These are phyloP conservation scores for Gentiana straminea DNA, from an alignment of 257 asterid species.

Conservation along the genomic window DNA sequence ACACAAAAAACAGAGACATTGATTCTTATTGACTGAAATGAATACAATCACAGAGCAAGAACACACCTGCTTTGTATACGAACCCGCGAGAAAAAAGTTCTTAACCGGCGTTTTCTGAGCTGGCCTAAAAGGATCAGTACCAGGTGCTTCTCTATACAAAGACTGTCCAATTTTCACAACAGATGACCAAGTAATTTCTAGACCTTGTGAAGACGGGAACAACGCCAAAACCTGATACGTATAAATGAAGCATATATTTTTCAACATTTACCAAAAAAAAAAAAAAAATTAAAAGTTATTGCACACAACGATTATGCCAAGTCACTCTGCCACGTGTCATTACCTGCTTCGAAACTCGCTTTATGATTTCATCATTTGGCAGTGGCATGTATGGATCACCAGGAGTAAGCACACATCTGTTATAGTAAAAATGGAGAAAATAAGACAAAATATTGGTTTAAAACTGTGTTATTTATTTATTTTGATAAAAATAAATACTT, in stretches of 20 bases:
- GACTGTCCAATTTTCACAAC: slow-evolving; percentile 96
- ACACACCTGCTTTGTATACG: slow-evolving; percentile 89
- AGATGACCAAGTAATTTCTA: slow-evolving; percentile 89
- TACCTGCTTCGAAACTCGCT: slow-evolving; percentile 89
- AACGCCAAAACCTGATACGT: slow-evolving; percentile 62
- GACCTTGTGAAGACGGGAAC: slow-evolving; percentile 96
- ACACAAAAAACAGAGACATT: not conserved
- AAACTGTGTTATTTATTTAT: no score
- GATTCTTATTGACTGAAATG: not conserved
- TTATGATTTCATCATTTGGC: slow-evolving; percentile 73
- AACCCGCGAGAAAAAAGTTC: slow-evolving; percentile 95
- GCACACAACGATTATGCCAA: no score
- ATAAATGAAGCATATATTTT: not conserved
- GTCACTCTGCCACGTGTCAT: no score
- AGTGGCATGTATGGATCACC: slow-evolving; percentile 99
- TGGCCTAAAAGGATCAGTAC: slow-evolving; percentile 97
- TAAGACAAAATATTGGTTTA: slow-evolving; percentile 4
- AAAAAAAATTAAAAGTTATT: no score
- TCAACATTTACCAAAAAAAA: no score
- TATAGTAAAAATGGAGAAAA: slow-evolving; percentile 11
- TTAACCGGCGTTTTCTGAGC: slow-evolving; percentile 90
- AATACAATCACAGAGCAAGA: not conserved
- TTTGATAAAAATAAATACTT: slow-evolving; percentile 15
- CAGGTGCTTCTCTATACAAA: slow-evolving; percentile 91
- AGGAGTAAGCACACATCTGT: slow-evolving; percentile 94